Evolutionary conservation across 257 asterid species (phyloP).

Genomic region (Lycium barbarum): DNA sequence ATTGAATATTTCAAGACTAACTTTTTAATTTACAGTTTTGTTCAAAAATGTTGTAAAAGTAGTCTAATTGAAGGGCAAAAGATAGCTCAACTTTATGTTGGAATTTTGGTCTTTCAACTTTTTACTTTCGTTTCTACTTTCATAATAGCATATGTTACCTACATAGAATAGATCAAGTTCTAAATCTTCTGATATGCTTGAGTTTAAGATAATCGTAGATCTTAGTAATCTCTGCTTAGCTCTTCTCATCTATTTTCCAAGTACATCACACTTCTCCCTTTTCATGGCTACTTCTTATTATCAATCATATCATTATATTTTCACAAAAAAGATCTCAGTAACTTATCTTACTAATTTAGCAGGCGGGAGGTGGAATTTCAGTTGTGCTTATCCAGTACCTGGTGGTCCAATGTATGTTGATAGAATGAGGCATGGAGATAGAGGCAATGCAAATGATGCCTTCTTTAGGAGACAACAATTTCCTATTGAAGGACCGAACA

Average conservation of each 20-base stretch:
- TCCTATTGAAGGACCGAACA: conserved; percentile 49
- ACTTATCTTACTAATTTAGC: conserved; percentile 32
- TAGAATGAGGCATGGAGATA: conserved; percentile 47
- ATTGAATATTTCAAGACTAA: conserved; percentile 5
- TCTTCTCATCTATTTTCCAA: background rate
- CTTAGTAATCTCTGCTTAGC: background rate
- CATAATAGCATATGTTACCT: background rate
- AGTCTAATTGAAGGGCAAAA: background rate
- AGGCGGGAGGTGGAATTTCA: conserved; percentile 62
- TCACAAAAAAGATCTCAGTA: background rate
- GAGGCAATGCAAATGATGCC: conserved; percentile 47
- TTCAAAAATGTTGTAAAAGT: conserved; percentile 10
- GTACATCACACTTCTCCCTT: background rate
- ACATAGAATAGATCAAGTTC: background rate
- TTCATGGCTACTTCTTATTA: background rate
- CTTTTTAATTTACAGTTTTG: background rate
- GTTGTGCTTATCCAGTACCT: conserved; percentile 49
- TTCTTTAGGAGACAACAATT: conserved; percentile 53
- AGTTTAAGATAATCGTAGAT: background rate
- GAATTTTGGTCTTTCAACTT: background rate
- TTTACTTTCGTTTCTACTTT: background rate
- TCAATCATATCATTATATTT: background rate
- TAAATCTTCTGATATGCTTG: background rate
- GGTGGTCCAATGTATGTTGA: conserved; percentile 44
- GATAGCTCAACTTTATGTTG: conserved; percentile 13